phyloP scores from a whole-genome alignment of 352 stramenopile genomes.

The Pythium phragmiticola region DNA sequence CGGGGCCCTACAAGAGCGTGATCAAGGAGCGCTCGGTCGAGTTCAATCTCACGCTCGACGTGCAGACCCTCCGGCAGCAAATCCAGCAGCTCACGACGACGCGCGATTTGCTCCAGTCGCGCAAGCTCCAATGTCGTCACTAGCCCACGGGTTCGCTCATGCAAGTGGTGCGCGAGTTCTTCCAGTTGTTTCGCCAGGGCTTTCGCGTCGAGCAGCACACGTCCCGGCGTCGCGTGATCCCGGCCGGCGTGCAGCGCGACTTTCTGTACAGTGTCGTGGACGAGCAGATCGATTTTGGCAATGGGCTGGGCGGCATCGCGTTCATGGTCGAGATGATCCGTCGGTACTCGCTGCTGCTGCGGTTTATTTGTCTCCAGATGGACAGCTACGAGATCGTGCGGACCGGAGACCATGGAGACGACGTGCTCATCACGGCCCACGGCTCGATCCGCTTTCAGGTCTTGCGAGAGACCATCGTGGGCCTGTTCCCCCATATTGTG shows the following conservation, averaged over 20 bases:
- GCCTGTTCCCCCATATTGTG: slow-evolving; percentile 45
- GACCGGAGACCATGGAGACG: slow-evolving; percentile 22
- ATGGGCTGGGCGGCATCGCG: slow-evolving; percentile 31
- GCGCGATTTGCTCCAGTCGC: no score
- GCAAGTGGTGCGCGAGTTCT: no score
- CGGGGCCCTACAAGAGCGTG: slow-evolving; percentile 35
- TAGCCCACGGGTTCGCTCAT: no score
- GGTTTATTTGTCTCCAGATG: slow-evolving; percentile 37
- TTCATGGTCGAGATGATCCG: slow-evolving; percentile 43
- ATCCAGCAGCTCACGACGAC: slow-evolving; percentile 22
- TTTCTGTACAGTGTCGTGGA: slow-evolving; percentile 46
- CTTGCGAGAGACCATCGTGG: slow-evolving; percentile 41
- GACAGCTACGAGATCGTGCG: slow-evolving; percentile 33
- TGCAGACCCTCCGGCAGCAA: slow-evolving; percentile 38
- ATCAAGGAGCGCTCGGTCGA: slow-evolving; percentile 38
- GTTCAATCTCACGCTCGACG: slow-evolving; percentile 49
- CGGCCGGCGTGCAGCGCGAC: slow-evolving; percentile 28
- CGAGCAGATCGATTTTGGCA: slow-evolving; percentile 35
- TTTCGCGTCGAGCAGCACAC: no score
- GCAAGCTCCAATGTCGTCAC: no score
- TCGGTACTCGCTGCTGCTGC: slow-evolving; percentile 43
- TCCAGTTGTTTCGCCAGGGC: no score
- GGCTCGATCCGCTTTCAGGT: slow-evolving; percentile 43
- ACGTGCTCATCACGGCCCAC: slow-evolving; percentile 35
- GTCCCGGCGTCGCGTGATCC: slow-evolving; percentile 10